Conservation (phyloP, 1,139 yeast species). For the Taiozyma onychis region DNA sequence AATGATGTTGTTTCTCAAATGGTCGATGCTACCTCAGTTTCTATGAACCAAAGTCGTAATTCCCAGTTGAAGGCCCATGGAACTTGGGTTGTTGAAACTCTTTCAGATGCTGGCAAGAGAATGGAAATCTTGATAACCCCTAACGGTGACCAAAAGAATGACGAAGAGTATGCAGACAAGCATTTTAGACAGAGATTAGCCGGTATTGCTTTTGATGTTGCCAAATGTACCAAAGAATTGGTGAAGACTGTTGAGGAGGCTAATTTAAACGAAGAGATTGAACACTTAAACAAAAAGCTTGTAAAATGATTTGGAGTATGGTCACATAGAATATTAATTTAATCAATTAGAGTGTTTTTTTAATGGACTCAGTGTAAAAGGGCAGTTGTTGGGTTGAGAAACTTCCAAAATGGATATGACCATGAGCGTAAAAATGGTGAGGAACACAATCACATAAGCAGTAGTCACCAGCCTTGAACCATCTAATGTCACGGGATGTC, state of each 20-base stretch:
- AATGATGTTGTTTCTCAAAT: constrained; percentile 74
- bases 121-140: constrained; percentile 55
- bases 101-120: constrained; percentile 80
- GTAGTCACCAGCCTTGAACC: no score
- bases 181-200: constrained; percentile 90
- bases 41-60: constrained; percentile 83
- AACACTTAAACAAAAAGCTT: constrained; percentile 32
- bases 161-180: constrained; percentile 74
- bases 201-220: constrained; percentile 93
- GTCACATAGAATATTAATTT: not conserved
- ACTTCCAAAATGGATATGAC: no score
- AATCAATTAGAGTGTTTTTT: not conserved
- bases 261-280: constrained; percentile 73
- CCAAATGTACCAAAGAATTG: constrained; percentile 90
- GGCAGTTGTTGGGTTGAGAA: no score
- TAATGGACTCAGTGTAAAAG: not conserved
- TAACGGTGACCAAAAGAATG: constrained; percentile 32
- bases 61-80: constrained; percentile 85
- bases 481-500: no score
- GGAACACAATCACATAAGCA: no score
- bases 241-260: constrained; percentile 96
- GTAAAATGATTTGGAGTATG: constrained; percentile 4
- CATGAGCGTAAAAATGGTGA: no score
- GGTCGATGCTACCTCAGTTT: constrained; percentile 84
- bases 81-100: constrained; percentile 79